These are phyloP conservation scores for Magnaporthales sp. DNA, from an alignment of 2,329 filamentous ascomycete genomes.

Conservation along the genomic window DNA sequence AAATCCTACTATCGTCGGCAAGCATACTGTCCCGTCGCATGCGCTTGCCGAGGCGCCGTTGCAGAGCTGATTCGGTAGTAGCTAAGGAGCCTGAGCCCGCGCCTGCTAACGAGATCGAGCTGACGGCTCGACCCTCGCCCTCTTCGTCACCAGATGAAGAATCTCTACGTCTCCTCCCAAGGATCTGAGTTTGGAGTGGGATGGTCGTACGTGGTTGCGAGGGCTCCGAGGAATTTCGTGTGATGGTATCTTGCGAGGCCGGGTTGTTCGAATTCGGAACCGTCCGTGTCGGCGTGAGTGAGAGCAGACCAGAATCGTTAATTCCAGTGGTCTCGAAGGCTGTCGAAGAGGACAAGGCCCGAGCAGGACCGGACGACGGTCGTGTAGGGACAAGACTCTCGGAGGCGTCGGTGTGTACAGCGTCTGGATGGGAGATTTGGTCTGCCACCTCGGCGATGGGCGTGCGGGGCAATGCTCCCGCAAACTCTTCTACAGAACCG, in stretches of 20 bases:
- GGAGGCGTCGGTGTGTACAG: neutral
- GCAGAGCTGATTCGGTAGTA: neutral
- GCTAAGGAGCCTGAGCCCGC: slow-evolving; percentile 3
- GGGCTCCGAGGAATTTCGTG: neutral
- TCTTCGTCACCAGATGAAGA: slow-evolving; percentile 2
- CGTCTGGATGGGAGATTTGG: slow-evolving; percentile 1
- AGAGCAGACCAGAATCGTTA: neutral
- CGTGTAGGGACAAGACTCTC: neutral
- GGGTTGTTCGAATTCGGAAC: neutral
- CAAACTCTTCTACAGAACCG: neutral
- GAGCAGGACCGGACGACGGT: neutral
- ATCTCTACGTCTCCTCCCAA: slow-evolving; percentile 4
- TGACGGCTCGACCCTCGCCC: neutral
- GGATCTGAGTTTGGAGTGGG: neutral
- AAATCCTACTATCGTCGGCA: slow-evolving; percentile 3
- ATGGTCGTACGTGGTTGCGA: neutral
- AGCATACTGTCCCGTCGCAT: slow-evolving; percentile 5
- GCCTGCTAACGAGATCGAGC: neutral
- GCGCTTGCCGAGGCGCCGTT: slow-evolving; percentile 5
- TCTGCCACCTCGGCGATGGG: slow-evolving; percentile 4
- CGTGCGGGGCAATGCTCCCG: slow-evolving; percentile 4
- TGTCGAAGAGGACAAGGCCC: neutral
- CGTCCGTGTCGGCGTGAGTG: neutral
- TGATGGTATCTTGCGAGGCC: neutral
- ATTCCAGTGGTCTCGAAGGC: neutral